A percentile compares a stretch with the other conserved stretches of the same genome.
Evolutionary conservation across 805 yeast species (phyloP).

Genomic region (Danielia oregonensis): DNA sequence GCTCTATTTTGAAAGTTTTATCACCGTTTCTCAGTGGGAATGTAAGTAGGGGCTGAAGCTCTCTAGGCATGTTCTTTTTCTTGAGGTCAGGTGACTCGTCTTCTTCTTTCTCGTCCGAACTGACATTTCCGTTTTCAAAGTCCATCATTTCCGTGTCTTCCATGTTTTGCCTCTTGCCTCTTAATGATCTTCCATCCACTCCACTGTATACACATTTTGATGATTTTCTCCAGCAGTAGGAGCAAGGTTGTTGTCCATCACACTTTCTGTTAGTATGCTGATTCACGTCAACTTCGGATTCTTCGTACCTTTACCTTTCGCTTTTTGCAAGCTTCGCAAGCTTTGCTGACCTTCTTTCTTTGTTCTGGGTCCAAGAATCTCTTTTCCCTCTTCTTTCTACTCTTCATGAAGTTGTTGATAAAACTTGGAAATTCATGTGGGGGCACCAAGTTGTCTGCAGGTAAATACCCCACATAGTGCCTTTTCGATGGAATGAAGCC

Average conservation of each 20-base stretch:
- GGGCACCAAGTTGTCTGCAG: no score
- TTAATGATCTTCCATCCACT: constrained; percentile 18
- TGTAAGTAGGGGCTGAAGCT: constrained; percentile 13
- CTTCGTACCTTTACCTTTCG: constrained; percentile 27
- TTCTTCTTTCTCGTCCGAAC: not conserved
- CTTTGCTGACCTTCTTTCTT: constrained; percentile 43
- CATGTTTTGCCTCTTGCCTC: constrained; percentile 8
- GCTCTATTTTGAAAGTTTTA: constrained; percentile 10
- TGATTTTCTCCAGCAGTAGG: constrained; percentile 25
- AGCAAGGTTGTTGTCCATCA: constrained; percentile 34
- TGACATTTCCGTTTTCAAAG: not conserved
- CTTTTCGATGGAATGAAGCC: no score
- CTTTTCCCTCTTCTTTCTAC: not conserved
- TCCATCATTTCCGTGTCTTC: not conserved
- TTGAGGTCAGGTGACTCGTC: not conserved
- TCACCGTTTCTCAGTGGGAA: constrained; percentile 8
- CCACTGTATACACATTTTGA: constrained; percentile 28
- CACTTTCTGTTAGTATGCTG: constrained; percentile 7
- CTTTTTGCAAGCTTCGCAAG: constrained; percentile 45
- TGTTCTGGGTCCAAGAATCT: constrained; percentile 4
- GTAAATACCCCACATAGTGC: no score
- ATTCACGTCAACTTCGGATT: constrained; percentile 1
- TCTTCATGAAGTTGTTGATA: no score
- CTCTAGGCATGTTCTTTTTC: constrained; percentile 12
- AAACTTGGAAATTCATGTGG: no score